Evolutionary conservation across 257 asterid species (phyloP).

Genomic region (Rehmannia glutinosa): DNA sequence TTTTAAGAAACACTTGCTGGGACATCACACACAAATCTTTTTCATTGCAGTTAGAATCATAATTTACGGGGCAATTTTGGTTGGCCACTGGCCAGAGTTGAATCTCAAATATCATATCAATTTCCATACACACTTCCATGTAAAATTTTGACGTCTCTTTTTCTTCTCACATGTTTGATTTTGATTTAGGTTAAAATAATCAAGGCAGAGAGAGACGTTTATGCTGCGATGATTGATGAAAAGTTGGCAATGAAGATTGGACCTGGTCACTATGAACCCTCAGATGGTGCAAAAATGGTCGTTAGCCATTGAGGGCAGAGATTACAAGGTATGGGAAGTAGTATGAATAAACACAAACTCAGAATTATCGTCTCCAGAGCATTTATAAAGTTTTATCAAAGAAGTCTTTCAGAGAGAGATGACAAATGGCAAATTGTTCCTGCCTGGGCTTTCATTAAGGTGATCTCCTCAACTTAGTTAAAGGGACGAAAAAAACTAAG

Average conservation of each 20-base stretch:
- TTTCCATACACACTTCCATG: background rate
- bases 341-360: constrained; percentile 19
- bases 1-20: too few species aligned
- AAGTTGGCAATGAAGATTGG: constrained; percentile 86
- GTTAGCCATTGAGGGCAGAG: constrained; percentile 55
- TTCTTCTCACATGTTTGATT: background rate
- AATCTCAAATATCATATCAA: too few species aligned
- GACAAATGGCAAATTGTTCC: background rate
- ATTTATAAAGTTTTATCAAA: background rate
- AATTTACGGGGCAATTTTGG: too few species aligned
- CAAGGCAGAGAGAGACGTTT: constrained; percentile 88
- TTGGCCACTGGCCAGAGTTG: too few species aligned
- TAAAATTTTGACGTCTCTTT: background rate
- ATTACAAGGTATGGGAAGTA: constrained; percentile 83
- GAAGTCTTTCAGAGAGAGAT: background rate
- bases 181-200: constrained; percentile 51
- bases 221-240: constrained; percentile 80
- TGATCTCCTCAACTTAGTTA: background rate
- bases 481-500: too few species aligned
- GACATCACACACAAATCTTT: too few species aligned
- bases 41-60: too few species aligned
- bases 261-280: constrained; percentile 83
- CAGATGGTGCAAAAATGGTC: constrained; percentile 52
- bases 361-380: background rate
- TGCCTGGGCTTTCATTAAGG: background rate